Evolutionary conservation across 345 rosid species (phyloP), one percentile per base, ranked within the genome.

Genomic region (Geranium brycei): DNA sequence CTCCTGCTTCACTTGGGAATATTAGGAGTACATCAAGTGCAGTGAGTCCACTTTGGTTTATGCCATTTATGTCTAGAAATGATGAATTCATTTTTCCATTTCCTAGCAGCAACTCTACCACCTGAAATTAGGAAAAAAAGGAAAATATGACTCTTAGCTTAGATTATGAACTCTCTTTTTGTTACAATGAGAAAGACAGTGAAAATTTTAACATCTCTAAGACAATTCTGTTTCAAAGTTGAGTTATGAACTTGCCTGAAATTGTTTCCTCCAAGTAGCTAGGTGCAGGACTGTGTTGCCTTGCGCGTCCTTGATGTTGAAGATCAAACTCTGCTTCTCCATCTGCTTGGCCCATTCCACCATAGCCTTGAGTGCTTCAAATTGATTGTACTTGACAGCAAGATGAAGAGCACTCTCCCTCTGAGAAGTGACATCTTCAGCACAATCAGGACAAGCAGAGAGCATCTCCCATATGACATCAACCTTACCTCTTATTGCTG

Each of bases 351-450:
- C 66, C 80, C 78, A 60, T 19, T 77, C 80, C 72, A 73, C 72
- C 62, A 75, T 31, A 17, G 69, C 74, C 23, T 35, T 19, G 17
- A 66, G 62, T 0, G 76, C 79, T 30, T 62, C 76, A n/a, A 66
- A 58, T 68, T 81, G 75, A 60, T 60, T 61, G 71, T 64, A 64
- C 61, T 68, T 28, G 51, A 79, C 64, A 51, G 82, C 82, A 64
- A 83, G 76, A 41, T 81, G 81, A 62, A 83, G 31, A 65, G 79
- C 76, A 56, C 77, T 77, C 53, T 83, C 80, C 17, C 71, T 64
- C 69, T 73, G 75, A 12, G 73, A 60, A 1, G 74, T 80, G 63
- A 70, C 66, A 12, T 79, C 79, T 64, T 71, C 70, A 15, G 68
- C 0, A 58, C 80, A 78, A 35, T 79, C 83, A n/a, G 61, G 41